Evolutionary conservation across 768 basidiomycete genomes (phyloP), one percentile per base, ranked within the genome.

Genomic region (Mycena epipterygia): DNA sequence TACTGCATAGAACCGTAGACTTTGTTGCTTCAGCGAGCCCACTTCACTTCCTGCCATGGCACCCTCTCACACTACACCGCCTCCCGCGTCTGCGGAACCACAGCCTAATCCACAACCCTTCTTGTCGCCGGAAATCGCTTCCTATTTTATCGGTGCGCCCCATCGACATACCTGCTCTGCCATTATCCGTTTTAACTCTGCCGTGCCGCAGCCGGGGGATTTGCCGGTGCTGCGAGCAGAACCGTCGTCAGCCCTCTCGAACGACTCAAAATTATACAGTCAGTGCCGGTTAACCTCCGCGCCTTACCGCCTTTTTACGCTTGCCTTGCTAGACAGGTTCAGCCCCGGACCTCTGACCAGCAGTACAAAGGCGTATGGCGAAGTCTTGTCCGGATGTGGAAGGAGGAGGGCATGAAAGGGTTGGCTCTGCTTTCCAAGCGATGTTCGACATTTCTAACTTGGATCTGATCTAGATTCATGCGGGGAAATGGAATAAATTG

Each of bases 251-350:
- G 91, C 74, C 97, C 97, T 13, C 80, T 98, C 17, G 96, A 98
- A 76, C 84, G 97, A 67, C 85, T 99, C 63, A 99, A 99, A 82
- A 98, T 99, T 77, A 98, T 99, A 70, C 92, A 97, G 96, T 97
- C 33, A 32, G 39, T 60, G 29, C 37, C 49, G 33, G 64, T 27
- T 74, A 64, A 29, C 21, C 30, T 35, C 30, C 5, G 23, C 13
- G 23, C 13, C 46, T 48, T 1, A 48, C 46, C 46, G 19, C 46
- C 16, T 23, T 48, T 48, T 42, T 12, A 16, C 14, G 41, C 9
- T 39, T 61, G n/a, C n/a, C n/a, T n/a, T n/a, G n/a, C n/a, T 46
- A 97, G 96, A 79, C 97, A 98, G 84, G 95, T 95, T n/a, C 97
- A 98, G 79, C 92, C 91, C 30, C 87, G 82, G 51, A 81, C 86